Evolutionary conservation across 768 basidiomycete species (phyloP).

Genomic region (Mycena filopes): DNA sequence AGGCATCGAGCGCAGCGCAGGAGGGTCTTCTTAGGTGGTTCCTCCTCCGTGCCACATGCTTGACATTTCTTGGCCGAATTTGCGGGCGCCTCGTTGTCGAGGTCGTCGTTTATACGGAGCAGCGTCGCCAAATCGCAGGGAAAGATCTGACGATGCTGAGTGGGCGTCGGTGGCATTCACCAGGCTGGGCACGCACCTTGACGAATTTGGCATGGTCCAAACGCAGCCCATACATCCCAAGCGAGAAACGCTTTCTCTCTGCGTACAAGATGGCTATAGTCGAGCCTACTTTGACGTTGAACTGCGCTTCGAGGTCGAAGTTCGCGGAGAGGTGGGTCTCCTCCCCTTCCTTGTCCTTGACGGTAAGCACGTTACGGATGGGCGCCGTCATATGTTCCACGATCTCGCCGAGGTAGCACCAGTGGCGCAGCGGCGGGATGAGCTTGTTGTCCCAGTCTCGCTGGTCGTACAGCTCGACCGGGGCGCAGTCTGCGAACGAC

Average conservation of each 20-base stretch:
- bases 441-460: background rate
- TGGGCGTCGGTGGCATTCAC: background rate
- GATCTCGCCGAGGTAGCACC: slow-evolving; percentile 31
- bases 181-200: slow-evolving; percentile 16
- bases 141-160: slow-evolving; percentile 18
- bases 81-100: slow-evolving; percentile 25
- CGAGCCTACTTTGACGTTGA: slow-evolving; percentile 24
- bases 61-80: slow-evolving; percentile 20
- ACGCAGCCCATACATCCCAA: slow-evolving; percentile 16
- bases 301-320: slow-evolving; percentile 16
- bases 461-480: slow-evolving; percentile 4
- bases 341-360: slow-evolving; percentile 12
- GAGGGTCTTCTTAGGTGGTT: slow-evolving; percentile 7
- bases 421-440: slow-evolving; percentile 18
- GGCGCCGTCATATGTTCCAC: background rate
- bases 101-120: slow-evolving; percentile 30
- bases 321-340: background rate
- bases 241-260: slow-evolving; percentile 14
- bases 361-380: slow-evolving; percentile 6
- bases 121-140: slow-evolving; percentile 30
- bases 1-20: slow-evolving; percentile 30
- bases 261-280: slow-evolving; percentile 33
- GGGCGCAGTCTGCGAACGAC: slow-evolving; percentile 21
- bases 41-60: slow-evolving; percentile 28
- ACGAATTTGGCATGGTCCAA: slow-evolving; percentile 29